These are phyloP conservation scores for Asterochloris erici DNA, from an alignment of 139 green algal genomes.

Conservation along the genomic window DNA sequence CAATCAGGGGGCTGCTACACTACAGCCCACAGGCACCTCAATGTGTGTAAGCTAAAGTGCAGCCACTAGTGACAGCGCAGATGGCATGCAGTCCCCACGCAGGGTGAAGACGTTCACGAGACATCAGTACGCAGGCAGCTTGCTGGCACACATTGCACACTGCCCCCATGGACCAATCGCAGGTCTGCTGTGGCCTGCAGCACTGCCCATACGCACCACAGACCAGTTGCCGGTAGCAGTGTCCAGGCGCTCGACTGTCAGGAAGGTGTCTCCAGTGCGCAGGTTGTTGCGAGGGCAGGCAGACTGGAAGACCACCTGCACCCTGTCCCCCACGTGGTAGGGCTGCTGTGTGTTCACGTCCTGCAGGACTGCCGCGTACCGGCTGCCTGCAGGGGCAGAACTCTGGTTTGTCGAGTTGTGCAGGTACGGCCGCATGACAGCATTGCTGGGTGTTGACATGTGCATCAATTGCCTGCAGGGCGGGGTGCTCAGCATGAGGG, in stretches of 20 bases:
- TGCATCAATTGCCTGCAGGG: neutral
- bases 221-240: neutral
- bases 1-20: no score
- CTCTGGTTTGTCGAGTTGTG: neutral
- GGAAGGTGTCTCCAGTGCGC: constrained; percentile 57
- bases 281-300: constrained; percentile 76
- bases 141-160: no score
- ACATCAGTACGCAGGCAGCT: no score
- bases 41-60: no score
- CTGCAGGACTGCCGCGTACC: constrained; percentile 62
- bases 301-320: constrained; percentile 62
- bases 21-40: no score
- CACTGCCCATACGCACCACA: constrained; percentile 2
- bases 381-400: constrained; percentile 7
- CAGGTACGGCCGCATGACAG: neutral
- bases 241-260: constrained; percentile 54
- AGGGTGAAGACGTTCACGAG: no score
- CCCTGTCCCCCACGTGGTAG: constrained; percentile 36
- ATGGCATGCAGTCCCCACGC: no score
- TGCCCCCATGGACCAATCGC: no score
- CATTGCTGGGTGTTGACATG: neutral
- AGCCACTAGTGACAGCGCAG: no score
- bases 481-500: no score
- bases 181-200: neutral
- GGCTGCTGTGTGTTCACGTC: constrained; percentile 27